A percentile compares a stretch with the other conserved stretches of the same genome.
These are phyloP conservation scores for Sodiomyces alkalinus DNA, from an alignment of 2,329 filamentous ascomycete genomes.

Conservation along the genomic window DNA sequence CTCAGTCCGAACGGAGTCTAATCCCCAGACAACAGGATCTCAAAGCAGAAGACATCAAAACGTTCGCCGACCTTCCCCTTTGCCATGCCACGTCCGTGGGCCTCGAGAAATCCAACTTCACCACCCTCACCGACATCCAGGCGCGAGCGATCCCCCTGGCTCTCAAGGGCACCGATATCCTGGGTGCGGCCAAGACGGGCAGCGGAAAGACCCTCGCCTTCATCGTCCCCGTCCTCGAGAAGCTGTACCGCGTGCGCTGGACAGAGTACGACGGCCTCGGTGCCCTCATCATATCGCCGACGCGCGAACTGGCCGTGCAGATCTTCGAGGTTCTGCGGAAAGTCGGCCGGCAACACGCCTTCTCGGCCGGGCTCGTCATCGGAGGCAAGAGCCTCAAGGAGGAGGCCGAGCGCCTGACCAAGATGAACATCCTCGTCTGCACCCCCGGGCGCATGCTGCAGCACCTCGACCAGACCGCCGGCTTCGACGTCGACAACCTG, in stretches of 20 bases:
- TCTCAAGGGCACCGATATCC: constrained; percentile 72
- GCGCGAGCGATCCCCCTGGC: constrained; percentile 75
- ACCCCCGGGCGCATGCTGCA: constrained; percentile 92
- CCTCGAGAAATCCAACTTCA: constrained; percentile 76
- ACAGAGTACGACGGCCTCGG: constrained; percentile 83
- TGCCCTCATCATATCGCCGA: constrained; percentile 85
- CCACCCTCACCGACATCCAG: constrained; percentile 83
- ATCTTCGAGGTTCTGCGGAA: constrained; percentile 92
- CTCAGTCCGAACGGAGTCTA: not conserved
- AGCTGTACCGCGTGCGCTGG: constrained; percentile 78
- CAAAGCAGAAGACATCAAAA: constrained; percentile 42
- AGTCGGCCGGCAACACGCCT: constrained; percentile 74
- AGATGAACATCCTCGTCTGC: constrained; percentile 96
- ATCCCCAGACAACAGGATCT: constrained; percentile 31
- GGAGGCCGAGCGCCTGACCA: constrained; percentile 64
- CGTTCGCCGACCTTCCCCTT: constrained; percentile 74
- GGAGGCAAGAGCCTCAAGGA: constrained; percentile 84
- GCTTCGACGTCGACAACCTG: constrained; percentile 78
- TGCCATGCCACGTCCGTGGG: constrained; percentile 67
- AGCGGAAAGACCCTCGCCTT: constrained; percentile 94
- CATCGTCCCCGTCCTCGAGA: constrained; percentile 80
- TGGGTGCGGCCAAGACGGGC: constrained; percentile 90
- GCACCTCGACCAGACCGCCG: constrained; percentile 85
- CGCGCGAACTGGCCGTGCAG: constrained; percentile 87
- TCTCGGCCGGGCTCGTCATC: constrained; percentile 86